A percentile compares a stretch with the other conserved stretches of the same genome.
phyloP scores from a whole-genome alignment of 768 basidiomycete genomes.

The Rhizopogon sp. region DNA sequence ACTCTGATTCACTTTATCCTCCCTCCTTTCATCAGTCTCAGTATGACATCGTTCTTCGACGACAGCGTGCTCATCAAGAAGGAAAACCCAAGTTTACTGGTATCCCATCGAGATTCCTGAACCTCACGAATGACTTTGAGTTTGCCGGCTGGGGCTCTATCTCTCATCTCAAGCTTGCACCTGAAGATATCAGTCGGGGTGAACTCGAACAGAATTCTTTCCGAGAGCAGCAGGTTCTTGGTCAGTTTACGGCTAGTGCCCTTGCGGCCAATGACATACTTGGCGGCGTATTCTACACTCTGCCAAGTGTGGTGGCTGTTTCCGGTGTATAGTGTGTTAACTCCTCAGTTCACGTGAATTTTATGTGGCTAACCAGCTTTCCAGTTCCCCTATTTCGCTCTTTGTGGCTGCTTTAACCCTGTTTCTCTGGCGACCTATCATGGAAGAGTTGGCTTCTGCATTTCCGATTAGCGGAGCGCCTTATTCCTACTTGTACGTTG shows the following conservation, averaged over 20 bases:
- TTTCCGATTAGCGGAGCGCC: conserved; percentile 67
- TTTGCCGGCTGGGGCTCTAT: conserved; percentile 71
- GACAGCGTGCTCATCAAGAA: conserved; percentile 47
- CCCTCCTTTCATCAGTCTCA: conserved; percentile 45
- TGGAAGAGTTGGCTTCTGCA: conserved; percentile 68
- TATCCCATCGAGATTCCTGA: conserved; percentile 55
- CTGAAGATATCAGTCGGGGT: conserved; percentile 36
- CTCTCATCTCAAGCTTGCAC: conserved; percentile 38
- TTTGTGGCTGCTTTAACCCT: conserved; percentile 56
- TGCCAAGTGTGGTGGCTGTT: conserved; percentile 59
- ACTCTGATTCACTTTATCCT: conserved; percentile 12
- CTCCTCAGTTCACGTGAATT: background rate
- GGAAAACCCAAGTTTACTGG: conserved; percentile 35
- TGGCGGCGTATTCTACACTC: conserved; percentile 64
- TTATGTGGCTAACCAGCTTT: background rate
- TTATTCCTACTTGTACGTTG: conserved; percentile 59
- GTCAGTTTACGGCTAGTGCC: conserved; percentile 60
- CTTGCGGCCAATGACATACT: conserved; percentile 65
- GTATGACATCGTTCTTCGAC: conserved; percentile 53
- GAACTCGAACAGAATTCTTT: conserved; percentile 23
- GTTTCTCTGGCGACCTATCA: conserved; percentile 70
- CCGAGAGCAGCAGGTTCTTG: conserved; percentile 40
- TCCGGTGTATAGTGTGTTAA: conserved; percentile 58
- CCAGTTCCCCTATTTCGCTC: conserved; percentile 65
- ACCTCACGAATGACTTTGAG: conserved; percentile 60